phyloP scores from a whole-genome alignment of 495 filamentous ascomycete genomes.

The Penicillium malachiteum region DNA sequence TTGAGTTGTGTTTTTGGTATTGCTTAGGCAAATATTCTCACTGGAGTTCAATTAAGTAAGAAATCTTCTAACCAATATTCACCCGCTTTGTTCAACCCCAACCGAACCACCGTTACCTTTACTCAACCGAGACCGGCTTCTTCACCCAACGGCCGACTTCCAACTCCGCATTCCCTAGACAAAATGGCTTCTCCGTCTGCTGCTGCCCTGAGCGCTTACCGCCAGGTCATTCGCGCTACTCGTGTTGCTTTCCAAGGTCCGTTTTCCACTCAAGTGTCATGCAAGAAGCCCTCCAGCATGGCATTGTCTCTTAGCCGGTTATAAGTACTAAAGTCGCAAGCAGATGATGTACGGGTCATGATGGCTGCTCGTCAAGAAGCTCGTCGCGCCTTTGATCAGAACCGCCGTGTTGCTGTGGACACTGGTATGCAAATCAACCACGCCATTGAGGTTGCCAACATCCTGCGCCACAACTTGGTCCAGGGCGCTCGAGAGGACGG shows the following conservation, averaged over 20 bases:
- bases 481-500: constrained; percentile 64
- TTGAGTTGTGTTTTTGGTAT: background rate
- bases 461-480: constrained; percentile 82
- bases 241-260: constrained; percentile 81
- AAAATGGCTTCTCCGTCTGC: constrained; percentile 25
- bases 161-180: background rate
- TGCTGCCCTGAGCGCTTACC: constrained; percentile 77
- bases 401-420: constrained; percentile 54
- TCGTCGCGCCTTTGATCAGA: constrained; percentile 67
- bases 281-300: background rate
- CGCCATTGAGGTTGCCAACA: constrained; percentile 77
- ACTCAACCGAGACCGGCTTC: background rate
- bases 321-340: background rate
- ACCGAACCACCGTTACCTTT: background rate
- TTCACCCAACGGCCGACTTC: background rate
- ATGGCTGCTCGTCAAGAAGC: constrained; percentile 67
- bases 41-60: no score
- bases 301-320: background rate
- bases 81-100: background rate
- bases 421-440: constrained; percentile 61
- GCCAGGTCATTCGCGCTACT: constrained; percentile 78
- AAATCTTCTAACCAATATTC: background rate
- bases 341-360: constrained; percentile 68
- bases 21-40: background rate
- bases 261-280: background rate